Evolutionary conservation across 2,329 filamentous ascomycete species (phyloP), one percentile per base, ranked within the genome.

Genomic region (Diaporthe humulicola): DNA sequence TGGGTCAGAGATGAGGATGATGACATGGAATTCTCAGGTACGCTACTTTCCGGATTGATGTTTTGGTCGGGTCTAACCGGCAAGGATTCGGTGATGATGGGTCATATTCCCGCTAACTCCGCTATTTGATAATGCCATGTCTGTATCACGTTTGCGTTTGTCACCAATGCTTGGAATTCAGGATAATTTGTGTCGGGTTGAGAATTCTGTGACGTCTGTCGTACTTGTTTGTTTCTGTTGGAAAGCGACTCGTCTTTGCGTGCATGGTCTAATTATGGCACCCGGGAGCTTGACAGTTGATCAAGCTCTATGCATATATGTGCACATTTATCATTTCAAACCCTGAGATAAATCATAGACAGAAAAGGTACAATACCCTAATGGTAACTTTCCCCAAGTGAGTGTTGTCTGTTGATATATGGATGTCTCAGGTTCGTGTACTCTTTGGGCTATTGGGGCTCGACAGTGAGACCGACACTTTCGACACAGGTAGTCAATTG

Each of bases 31-130:
- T 19, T 67, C 30, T 40, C n/a, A n/a, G n/a, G n/a, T 10, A 25
- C 7, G 45, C 30, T 30, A 9, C 4, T 58, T 42, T 30, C 22
- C 38, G 45, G 30, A n/a, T 25, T 67, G 42, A 25, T 38, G 64
- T 15, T 25, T 67, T n/a, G 61, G 28, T 38, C 64, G 64, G 45
- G 45, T 67, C n/a, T 36, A 38, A 67, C 48, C 64, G 64, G 64
- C 45, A 52, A 67, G 42, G 61, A 38, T 38, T 67, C 61, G 42
- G 42, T 50, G 61, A 38, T 42, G 28, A 7, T 52, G 30, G 64
- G 64, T 52, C 22, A 12, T 52, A 38, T n/a, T 28, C 30, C 45
- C 64, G 45, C 42, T 67, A 67, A 38, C 33, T 67, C 60, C 45
- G 64, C 30, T 17, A 50, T 67, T 28, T 67, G 61, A 50, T 52